phyloP scores from a whole-genome alignment of 805 yeast genomes.

The Nematodospora valgi region DNA sequence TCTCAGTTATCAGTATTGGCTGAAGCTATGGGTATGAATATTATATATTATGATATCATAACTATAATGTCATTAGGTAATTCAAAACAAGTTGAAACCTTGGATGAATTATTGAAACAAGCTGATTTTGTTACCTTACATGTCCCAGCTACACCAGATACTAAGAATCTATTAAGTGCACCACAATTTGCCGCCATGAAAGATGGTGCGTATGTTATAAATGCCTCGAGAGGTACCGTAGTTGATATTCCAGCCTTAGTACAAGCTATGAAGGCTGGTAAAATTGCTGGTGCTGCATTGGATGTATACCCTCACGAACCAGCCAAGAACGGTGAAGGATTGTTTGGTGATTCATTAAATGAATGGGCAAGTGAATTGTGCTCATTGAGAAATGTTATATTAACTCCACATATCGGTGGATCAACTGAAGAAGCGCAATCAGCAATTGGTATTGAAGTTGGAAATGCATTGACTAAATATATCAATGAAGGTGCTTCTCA shows the following conservation, averaged over 20 bases:
- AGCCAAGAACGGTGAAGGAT: constrained; percentile 86
- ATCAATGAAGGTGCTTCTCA: constrained; percentile 93
- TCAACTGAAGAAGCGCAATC: constrained; percentile 98
- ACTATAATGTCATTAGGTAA: constrained; percentile 97
- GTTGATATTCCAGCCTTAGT: constrained; percentile 93
- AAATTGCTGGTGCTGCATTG: constrained; percentile 94
- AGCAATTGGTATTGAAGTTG: constrained; percentile 96
- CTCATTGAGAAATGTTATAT: constrained; percentile 79
- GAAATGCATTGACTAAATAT: constrained; percentile 78
- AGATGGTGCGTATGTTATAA: constrained; percentile 89
- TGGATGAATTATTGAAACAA: constrained; percentile 73
- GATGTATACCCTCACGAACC: constrained; percentile 98
- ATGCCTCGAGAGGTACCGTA: constrained; percentile 97
- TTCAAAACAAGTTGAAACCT: constrained; percentile 84
- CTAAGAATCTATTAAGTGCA: constrained; percentile 82
- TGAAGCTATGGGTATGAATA: constrained; percentile 97
- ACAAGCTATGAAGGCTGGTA: constrained; percentile 87
- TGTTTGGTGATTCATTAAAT: constrained; percentile 72
- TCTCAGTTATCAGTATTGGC: constrained; percentile 95
- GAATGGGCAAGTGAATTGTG: constrained; percentile 80
- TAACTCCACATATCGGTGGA: constrained; percentile 98
- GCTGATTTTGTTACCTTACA: constrained; percentile 92
- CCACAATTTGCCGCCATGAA: constrained; percentile 96
- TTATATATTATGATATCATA: constrained; percentile 83
- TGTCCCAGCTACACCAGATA: constrained; percentile 92